phyloP scores from a whole-genome alignment of 1,139 yeast species.

The Pneumocystis sp. region DNA sequence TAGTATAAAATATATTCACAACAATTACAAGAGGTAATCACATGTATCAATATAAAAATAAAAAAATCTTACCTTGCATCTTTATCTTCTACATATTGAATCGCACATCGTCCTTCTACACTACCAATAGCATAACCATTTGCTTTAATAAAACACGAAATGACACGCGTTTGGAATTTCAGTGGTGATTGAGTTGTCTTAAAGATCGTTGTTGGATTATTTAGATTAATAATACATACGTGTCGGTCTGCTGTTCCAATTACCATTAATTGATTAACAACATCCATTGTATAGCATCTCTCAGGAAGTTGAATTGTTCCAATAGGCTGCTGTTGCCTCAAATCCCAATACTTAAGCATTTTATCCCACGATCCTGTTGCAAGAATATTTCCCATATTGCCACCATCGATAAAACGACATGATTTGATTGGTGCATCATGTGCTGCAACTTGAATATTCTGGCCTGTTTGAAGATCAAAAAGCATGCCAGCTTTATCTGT shows the following conservation, averaged over 20 bases:
- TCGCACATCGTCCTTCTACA: conserved; percentile 93
- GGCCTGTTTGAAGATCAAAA: conserved; percentile 72
- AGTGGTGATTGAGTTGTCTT: conserved; percentile 65
- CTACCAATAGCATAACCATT: conserved; percentile 89
- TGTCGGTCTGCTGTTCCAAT: conserved; percentile 90
- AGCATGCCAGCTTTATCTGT: conserved; percentile 79
- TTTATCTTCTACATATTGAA: conserved; percentile 71
- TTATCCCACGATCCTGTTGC: conserved; percentile 97
- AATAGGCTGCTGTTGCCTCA: conserved; percentile 73
- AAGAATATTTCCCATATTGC: conserved; percentile 56
- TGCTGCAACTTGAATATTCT: conserved; percentile 66
- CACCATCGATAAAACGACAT: conserved; percentile 68
- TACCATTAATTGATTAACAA: conserved; percentile 64
- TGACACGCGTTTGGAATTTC: conserved; percentile 75
- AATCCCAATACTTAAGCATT: conserved; percentile 86
- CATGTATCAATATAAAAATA: neutral
- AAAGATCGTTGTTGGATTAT: conserved; percentile 68
- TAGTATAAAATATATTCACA: neutral
- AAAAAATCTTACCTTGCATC: conserved; percentile 39
- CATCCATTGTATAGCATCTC: conserved; percentile 80
- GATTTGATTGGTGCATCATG: conserved; percentile 72
- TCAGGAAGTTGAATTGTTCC: conserved; percentile 76
- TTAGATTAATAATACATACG: conserved; percentile 55
- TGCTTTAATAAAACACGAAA: conserved; percentile 76
- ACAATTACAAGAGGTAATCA: neutral